These are phyloP conservation scores for Russula emetica DNA, from an alignment of 768 basidiomycete species.

Conservation along the genomic window DNA sequence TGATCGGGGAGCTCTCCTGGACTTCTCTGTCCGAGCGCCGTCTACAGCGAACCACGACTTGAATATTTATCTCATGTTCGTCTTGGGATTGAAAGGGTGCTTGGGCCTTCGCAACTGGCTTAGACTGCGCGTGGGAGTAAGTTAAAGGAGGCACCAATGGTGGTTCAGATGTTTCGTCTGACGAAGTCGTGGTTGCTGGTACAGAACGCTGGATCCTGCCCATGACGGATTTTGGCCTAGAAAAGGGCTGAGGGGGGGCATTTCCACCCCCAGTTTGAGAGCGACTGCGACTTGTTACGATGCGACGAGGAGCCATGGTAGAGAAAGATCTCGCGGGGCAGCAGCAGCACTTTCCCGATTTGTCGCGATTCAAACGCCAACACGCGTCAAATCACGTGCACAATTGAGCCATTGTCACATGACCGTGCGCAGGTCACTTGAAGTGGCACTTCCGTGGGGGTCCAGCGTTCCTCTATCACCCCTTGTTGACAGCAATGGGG, in stretches of 20 bases:
- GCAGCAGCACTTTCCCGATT: not conserved
- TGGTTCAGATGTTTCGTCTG: slow-evolving; percentile 28
- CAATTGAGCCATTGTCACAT: slow-evolving; percentile 3
- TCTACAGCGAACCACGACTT: slow-evolving; percentile 88
- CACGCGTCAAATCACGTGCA: slow-evolving; percentile 31
- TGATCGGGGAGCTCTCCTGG: slow-evolving; percentile 80
- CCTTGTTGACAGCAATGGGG: slow-evolving; percentile 51
- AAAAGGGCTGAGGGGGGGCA: slow-evolving; percentile 37
- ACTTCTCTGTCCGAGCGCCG: slow-evolving; percentile 83
- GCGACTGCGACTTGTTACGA: slow-evolving; percentile 47
- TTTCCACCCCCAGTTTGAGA: slow-evolving; percentile 33
- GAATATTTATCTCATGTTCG: slow-evolving; percentile 79
- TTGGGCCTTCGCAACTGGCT: slow-evolving; percentile 28
- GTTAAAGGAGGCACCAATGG: slow-evolving; percentile 8
- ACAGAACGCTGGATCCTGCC: slow-evolving; percentile 39
- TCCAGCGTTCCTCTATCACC: not conserved
- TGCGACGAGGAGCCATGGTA: slow-evolving; percentile 62
- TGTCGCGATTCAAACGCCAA: slow-evolving; percentile 17
- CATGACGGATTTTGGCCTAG: slow-evolving; percentile 47
- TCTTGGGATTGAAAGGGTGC: slow-evolving; percentile 26
- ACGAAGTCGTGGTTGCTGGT: slow-evolving; percentile 30
- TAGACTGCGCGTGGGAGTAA: slow-evolving; percentile 9
- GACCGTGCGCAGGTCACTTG: not conserved
- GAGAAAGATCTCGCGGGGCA: not conserved
- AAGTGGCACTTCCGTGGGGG: not conserved